Conservation (phyloP, 2,329 filamentous ascomycete species). For the Tolypocladium guangdongense region DNA sequence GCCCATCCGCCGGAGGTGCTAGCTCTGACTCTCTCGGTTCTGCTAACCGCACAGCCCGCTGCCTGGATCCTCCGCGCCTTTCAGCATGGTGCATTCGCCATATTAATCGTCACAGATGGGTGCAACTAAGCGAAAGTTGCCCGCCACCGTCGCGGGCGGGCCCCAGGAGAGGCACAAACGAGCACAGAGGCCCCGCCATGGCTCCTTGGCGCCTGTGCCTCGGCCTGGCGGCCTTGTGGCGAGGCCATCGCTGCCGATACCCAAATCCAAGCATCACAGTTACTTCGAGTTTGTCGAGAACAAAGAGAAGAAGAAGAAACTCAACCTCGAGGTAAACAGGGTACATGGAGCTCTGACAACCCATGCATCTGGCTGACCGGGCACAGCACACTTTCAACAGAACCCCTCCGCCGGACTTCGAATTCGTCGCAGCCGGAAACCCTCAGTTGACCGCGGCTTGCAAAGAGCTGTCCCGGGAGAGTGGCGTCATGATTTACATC, state of each 20-base stretch:
- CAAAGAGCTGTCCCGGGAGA: conserved; percentile 53
- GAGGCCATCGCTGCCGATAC: conserved; percentile 23
- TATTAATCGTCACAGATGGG: conserved; percentile 17
- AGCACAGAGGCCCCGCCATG: conserved; percentile 20
- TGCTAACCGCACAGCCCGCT: not conserved
- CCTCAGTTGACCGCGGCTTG: conserved; percentile 48
- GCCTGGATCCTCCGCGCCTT: not conserved
- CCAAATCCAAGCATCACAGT: conserved; percentile 45
- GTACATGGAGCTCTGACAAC: not conserved
- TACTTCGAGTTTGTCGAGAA: conserved; percentile 57
- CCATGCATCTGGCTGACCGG: conserved; percentile 12
- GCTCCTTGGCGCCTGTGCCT: conserved; percentile 19
- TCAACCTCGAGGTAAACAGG: conserved; percentile 46
- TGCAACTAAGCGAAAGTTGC: conserved; percentile 23
- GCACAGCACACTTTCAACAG: conserved; percentile 39
- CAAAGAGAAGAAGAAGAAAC: conserved; percentile 51
- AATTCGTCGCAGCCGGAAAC: conserved; percentile 52
- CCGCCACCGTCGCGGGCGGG: conserved; percentile 17
- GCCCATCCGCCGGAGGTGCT: not conserved
- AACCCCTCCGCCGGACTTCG: conserved; percentile 47
- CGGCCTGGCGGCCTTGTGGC: conserved; percentile 23
- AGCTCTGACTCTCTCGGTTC: not conserved
- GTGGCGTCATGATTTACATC: conserved; percentile 54
- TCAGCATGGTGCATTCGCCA: not conserved
- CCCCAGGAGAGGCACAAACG: conserved; percentile 25